A percentile compares a stretch with the other conserved stretches of the same genome.
phyloP scores from a whole-genome alignment of 805 yeast genomes.

The Saccharomycopsis olivae region DNA sequence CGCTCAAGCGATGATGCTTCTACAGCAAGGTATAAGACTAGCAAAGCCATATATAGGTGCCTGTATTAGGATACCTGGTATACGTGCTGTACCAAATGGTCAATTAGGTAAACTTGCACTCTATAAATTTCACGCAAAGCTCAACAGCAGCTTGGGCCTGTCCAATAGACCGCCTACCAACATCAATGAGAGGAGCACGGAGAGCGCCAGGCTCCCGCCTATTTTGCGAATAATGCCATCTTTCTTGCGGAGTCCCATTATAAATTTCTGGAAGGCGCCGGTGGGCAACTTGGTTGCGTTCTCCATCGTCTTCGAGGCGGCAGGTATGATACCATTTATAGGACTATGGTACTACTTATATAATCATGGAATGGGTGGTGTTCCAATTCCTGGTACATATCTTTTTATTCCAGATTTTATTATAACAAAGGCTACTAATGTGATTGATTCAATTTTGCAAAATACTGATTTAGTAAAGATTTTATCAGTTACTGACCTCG shows the following conservation, averaged over 20 bases:
- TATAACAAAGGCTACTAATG: slow-evolving; percentile 1
- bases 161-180: not conserved
- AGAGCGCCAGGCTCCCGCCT: not conserved
- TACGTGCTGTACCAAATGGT: too few relatives aligned
- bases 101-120: too few relatives aligned
- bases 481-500: slow-evolving; percentile 1
- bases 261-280: slow-evolving; percentile 3
- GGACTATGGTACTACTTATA: slow-evolving; percentile 7
- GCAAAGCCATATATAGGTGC: too few relatives aligned
- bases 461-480: slow-evolving; percentile 1
- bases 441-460: slow-evolving; percentile 2
- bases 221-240: not conserved
- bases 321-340: slow-evolving; percentile 8
- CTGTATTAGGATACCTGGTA: too few relatives aligned
- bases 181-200: too few relatives aligned
- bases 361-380: not conserved
- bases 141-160: not conserved
- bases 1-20: too few relatives aligned
- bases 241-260: not conserved
- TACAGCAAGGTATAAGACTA: too few relatives aligned
- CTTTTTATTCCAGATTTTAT: not conserved
- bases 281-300: slow-evolving; percentile 6
- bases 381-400: not conserved
- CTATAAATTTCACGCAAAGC: not conserved
- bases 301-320: slow-evolving; percentile 4